phyloP scores from a whole-genome alignment of 2,329 filamentous ascomycete species.

The Bipolaris oryzae region DNA sequence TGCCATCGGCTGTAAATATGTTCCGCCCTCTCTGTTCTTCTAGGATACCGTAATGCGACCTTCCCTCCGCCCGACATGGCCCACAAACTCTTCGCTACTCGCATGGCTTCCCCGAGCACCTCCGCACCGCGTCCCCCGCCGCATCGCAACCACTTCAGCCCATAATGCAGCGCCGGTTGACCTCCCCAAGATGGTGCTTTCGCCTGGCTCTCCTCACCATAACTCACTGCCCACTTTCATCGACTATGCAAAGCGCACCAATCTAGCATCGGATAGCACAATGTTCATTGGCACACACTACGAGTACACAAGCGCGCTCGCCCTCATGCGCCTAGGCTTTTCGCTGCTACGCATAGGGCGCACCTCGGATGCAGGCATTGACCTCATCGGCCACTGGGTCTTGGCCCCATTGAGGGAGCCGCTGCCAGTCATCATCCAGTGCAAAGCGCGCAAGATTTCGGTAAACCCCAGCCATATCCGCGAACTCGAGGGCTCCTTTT shows the following conservation, averaged over 20 bases:
- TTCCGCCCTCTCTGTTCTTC: background rate
- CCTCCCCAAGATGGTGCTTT: conserved; percentile 34
- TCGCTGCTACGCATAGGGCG: conserved; percentile 69
- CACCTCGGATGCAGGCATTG: conserved; percentile 72
- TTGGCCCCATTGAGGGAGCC: conserved; percentile 50
- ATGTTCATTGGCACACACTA: conserved; percentile 76
- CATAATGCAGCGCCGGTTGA: conserved; percentile 32
- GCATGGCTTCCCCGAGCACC: conserved; percentile 29
- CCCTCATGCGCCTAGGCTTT: conserved; percentile 68
- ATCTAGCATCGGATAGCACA: conserved; percentile 62
- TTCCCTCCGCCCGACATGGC: conserved; percentile 31
- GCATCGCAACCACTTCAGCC: conserved; percentile 37
- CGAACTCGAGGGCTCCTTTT: conserved; percentile 81
- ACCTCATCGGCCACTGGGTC: conserved; percentile 73
- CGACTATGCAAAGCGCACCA: conserved; percentile 63
- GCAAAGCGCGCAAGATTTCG: conserved; percentile 64
- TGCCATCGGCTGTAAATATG: conserved; percentile 31
- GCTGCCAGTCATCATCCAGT: conserved; percentile 64
- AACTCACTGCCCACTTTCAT: conserved; percentile 69
- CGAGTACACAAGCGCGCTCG: conserved; percentile 70
- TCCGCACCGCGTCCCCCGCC: conserved; percentile 35
- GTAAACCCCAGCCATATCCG: conserved; percentile 66
- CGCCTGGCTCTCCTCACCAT: conserved; percentile 57
- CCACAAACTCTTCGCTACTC: conserved; percentile 24
- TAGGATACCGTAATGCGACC: conserved; percentile 36